Conservation (phyloP, 2,329 filamentous ascomycete species). For the Penicillium sp. region DNA sequence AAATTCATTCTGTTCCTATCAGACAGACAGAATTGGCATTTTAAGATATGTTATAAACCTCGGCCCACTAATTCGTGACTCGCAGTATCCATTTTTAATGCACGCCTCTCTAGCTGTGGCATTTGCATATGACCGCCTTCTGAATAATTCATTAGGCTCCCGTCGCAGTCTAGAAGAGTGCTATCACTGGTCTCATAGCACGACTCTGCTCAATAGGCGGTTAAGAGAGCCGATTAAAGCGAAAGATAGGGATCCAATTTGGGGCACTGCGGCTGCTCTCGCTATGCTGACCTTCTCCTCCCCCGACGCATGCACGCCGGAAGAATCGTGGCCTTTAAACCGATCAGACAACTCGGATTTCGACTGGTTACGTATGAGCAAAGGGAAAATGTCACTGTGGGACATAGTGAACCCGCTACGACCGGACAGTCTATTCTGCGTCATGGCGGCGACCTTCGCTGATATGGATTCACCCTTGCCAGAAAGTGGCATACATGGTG, state of each 20-base stretch:
- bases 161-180: slow-evolving; percentile 44
- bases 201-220: slow-evolving; percentile 44
- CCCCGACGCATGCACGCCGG: slow-evolving; percentile 44
- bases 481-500: slow-evolving; percentile 24
- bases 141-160: slow-evolving; percentile 21
- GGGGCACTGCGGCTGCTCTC: slow-evolving; percentile 52
- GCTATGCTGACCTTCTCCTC: slow-evolving; percentile 47
- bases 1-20: not conserved
- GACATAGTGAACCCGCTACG: slow-evolving; percentile 54
- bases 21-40: not conserved
- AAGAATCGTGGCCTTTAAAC: slow-evolving; percentile 62
- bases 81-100: slow-evolving; percentile 52
- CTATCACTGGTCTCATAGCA: slow-evolving; percentile 51
- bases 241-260: slow-evolving; percentile 51
- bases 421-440: slow-evolving; percentile 53
- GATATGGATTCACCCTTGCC: slow-evolving; percentile 42
- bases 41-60: too few species aligned
- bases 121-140: slow-evolving; percentile 41
- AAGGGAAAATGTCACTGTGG: slow-evolving; percentile 62
- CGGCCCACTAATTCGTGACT: slow-evolving; percentile 17
- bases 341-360: slow-evolving; percentile 51
- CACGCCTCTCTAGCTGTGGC: slow-evolving; percentile 52
- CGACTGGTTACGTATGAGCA: slow-evolving; percentile 62
- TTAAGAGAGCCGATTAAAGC: slow-evolving; percentile 39
- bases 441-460: slow-evolving; percentile 37